These are phyloP conservation scores for Diaporthe nobilis DNA, from an alignment of 2,329 filamentous ascomycete genomes.

Conservation along the genomic window DNA sequence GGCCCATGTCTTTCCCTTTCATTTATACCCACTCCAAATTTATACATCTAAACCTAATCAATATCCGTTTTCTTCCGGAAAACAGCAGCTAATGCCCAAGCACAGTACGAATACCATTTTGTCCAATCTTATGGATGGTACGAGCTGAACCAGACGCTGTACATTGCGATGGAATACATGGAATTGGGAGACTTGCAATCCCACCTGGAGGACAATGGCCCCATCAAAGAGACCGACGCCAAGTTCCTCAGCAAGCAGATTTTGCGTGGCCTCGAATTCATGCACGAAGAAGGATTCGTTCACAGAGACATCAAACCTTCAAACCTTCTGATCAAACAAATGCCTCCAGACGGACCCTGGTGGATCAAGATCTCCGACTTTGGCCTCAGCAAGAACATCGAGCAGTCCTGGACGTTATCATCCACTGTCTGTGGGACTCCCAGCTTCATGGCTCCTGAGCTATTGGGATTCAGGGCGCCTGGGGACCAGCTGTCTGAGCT, in stretches of 20 bases:
- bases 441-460: background rate
- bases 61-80: too few species aligned
- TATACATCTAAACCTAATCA: too few species aligned
- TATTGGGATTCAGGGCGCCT: background rate
- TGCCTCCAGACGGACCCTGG: background rate
- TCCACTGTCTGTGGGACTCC: background rate
- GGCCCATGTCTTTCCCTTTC: background rate
- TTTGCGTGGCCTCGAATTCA: background rate
- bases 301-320: background rate
- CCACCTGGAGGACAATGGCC: background rate
- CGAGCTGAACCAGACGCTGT: background rate
- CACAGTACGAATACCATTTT: background rate
- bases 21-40: background rate
- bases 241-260: background rate
- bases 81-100: background rate
- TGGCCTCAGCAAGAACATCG: background rate
- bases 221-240: background rate
- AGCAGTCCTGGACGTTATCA: background rate
- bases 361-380: conserved; percentile 12
- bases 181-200: background rate
- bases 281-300: background rate
- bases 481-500: background rate
- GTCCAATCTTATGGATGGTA: conserved; percentile 7
- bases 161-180: background rate
- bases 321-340: background rate